Evolutionary conservation across 179 eudicot genomes (phyloP).

Genomic region (Beta lomatogona): DNA sequence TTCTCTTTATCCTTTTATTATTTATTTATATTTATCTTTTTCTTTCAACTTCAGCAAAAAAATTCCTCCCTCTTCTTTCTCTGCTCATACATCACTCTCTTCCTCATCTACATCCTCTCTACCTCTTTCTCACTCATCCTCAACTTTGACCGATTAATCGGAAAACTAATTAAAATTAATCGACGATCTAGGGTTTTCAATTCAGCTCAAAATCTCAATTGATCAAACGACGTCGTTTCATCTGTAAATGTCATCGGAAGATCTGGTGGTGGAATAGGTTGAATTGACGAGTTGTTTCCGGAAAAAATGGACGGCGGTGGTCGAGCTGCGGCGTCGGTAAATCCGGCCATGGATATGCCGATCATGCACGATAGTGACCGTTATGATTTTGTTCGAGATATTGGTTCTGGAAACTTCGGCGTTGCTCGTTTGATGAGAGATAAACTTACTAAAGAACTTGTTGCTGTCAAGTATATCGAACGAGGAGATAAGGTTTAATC

Average conservation of each 20-base stretch:
- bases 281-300: background rate
- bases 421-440: conserved; percentile 80
- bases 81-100: conserved; percentile 5
- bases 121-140: conserved; percentile 1
- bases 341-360: conserved; percentile 43
- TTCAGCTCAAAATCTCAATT: background rate
- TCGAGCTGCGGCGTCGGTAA: conserved; percentile 17
- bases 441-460: conserved; percentile 62
- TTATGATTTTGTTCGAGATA: conserved; percentile 68
- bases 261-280: background rate
- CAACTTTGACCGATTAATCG: conserved; percentile 11
- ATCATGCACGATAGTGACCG: conserved; percentile 88
- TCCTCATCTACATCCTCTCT: background rate
- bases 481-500: conserved; percentile 71
- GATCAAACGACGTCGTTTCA: too few relatives aligned
- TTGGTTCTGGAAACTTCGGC: conserved; percentile 88
- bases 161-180: background rate
- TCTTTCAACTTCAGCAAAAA: too few relatives aligned
- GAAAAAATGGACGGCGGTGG: conserved; percentile 19
- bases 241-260: conserved; percentile 15
- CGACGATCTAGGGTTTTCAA: conserved; percentile 19
- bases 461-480: conserved; percentile 86
- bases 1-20: too few relatives aligned
- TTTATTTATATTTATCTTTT: too few relatives aligned
- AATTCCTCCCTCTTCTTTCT: background rate